Evolutionary conservation across 805 yeast genomes (phyloP), one percentile per base, ranked within the genome.

Genomic region (Candida ficus): DNA sequence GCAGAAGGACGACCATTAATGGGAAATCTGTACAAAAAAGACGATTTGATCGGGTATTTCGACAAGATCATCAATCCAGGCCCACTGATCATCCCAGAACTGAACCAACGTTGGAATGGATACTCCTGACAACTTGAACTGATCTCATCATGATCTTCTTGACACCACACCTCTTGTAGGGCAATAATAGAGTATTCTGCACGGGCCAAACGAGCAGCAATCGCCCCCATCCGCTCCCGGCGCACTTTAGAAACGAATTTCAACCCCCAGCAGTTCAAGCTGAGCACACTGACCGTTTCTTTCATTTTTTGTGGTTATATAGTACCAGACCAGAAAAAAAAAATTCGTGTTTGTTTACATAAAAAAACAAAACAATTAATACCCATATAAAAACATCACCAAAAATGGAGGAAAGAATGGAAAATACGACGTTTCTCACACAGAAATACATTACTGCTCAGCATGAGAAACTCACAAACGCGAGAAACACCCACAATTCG

Each of bases 1-100:
- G 99, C 99, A 31, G 88, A 78, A 2, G 98, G 95, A 38, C 96
- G 69, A 2, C 99, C 99, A 60, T 91, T 93, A 46, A 93, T 76
- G 0, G 97, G 95, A 56, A 87, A 93, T 17, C 95, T 67, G 56
- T 85, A 83, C 35, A 93, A 61, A 56, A 83, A 85, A 0, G 96
- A 78, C 13, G 80, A 75, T 36, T 73, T 81, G 28, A 93, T 88
- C 4, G 97, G 96, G 46, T 84, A 75, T 48, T 84, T 80, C 13
- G 96, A 87, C 34, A 93, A 60, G 7, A 93, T 68, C 1, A 88
- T 95, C 31, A 93, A 68, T 0, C 99, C 99, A 0, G 99, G 98
- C 0, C 99, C 99, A 0, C 95, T 66, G 3, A 93, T 49, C 4
- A 93, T 86, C 0, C 98, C 99, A 3, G 95, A 74, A 43, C 76